These are phyloP conservation scores for Botrytis tulipae DNA, from an alignment of 2,329 filamentous ascomycete genomes.

Conservation along the genomic window DNA sequence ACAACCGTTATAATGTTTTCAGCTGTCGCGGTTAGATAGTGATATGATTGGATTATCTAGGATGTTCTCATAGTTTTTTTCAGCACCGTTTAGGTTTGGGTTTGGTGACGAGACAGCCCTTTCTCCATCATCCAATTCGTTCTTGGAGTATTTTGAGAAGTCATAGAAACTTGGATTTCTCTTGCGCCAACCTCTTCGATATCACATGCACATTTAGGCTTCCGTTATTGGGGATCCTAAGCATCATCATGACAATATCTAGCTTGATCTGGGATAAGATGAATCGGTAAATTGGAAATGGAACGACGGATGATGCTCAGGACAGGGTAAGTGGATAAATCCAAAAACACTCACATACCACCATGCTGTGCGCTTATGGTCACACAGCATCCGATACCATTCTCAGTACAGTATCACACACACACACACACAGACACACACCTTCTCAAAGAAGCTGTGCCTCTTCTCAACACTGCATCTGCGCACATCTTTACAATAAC, in stretches of 20 bases:
- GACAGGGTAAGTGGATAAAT: conserved; percentile 1
- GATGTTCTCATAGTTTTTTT: neutral
- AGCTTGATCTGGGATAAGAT: neutral
- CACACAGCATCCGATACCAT: conserved; percentile 3
- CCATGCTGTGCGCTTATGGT: neutral
- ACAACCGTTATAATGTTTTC: conserved; percentile 1
- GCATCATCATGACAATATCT: conserved; percentile 4
- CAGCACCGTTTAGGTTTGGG: neutral
- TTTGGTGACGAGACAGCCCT: conserved; percentile 4
- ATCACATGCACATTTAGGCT: conserved; percentile 11
- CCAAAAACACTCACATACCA: conserved; percentile 3
- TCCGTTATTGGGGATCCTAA: neutral
- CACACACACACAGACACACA: neutral
- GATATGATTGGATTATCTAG: conserved; percentile 4
- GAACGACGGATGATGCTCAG: neutral
- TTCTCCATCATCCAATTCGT: neutral
- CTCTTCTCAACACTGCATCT: neutral
- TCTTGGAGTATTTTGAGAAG: neutral
- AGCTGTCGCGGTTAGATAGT: conserved; percentile 15
- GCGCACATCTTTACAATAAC: neutral
- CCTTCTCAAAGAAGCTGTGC: neutral
- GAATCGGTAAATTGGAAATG: neutral
- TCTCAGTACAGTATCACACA: neutral
- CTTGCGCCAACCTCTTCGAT: conserved; percentile 1
- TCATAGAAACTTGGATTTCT: conserved; percentile 1